These are phyloP conservation scores for Saksenaea oblongispora DNA, from an alignment of 371 early-diverging fungal species.

Conservation along the genomic window DNA sequence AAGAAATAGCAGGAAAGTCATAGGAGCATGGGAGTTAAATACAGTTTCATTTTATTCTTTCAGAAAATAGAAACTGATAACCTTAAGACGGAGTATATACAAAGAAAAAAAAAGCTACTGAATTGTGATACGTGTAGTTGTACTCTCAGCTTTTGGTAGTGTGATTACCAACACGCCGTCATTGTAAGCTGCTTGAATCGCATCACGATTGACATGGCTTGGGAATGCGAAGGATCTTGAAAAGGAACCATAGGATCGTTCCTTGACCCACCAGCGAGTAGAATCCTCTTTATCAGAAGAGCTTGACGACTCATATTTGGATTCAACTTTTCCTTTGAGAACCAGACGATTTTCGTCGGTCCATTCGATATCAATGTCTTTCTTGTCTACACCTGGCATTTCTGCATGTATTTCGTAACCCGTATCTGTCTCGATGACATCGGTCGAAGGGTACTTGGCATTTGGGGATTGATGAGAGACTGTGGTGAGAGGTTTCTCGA, in stretches of 20 bases:
- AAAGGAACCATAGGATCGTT: constrained; percentile 20
- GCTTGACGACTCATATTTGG: neutral
- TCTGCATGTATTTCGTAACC: constrained; percentile 39
- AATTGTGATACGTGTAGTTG: constrained; percentile 1
- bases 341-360: constrained; percentile 27
- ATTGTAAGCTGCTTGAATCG: constrained; percentile 18
- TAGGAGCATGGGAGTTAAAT: no score
- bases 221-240: constrained; percentile 21
- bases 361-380: constrained; percentile 35
- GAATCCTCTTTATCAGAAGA: neutral
- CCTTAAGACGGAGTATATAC: neutral
- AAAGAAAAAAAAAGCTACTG: neutral
- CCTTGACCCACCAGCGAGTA: constrained; percentile 14
- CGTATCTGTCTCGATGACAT: constrained; percentile 25
- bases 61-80: no score
- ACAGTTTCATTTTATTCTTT: no score
- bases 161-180: constrained; percentile 20
- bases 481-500: constrained; percentile 37
- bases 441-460: constrained; percentile 28
- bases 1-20: no score
- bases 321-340: constrained; percentile 23
- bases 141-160: constrained; percentile 19
- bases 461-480: constrained; percentile 12
- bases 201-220: constrained; percentile 11
- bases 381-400: constrained; percentile 38